Evolutionary conservation across 306 rosid species (phyloP).

Genomic region (Ormosia semicastrata): DNA sequence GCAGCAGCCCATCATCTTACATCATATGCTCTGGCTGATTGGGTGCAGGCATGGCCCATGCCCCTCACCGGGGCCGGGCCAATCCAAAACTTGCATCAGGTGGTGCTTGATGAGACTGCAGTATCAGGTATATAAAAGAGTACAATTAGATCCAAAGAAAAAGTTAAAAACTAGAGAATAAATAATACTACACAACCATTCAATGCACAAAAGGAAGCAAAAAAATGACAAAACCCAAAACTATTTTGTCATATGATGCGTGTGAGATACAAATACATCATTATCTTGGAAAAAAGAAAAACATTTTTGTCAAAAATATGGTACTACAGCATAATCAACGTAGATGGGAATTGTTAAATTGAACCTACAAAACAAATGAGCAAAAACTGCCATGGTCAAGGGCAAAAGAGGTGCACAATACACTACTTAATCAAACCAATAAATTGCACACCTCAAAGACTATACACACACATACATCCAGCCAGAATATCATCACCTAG

Average conservation of each 20-base stretch:
- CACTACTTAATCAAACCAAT: not conserved
- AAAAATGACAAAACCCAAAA: not conserved
- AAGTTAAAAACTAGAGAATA: not conserved
- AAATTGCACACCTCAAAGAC: not conserved
- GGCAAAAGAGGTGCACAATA: not conserved
- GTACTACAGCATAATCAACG: not conserved
- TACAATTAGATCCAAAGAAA: not conserved
- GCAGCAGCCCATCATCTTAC: constrained; percentile 33
- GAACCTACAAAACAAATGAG: not conserved
- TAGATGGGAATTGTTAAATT: not conserved
- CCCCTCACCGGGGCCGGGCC: constrained; percentile 99
- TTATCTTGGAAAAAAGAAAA: not conserved
- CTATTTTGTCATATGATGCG: not conserved
- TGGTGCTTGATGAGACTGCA: constrained; percentile 89
- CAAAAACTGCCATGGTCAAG: not conserved
- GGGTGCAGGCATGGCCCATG: constrained; percentile 97
- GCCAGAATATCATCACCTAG: not conserved
- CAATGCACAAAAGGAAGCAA: not conserved
- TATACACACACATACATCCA: not conserved
- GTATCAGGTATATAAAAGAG: constrained; percentile 26
- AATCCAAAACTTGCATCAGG: constrained; percentile 93
- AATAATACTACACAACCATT: not conserved
- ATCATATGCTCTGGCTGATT: constrained; percentile 49
- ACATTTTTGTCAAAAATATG: not conserved
- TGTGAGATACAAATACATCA: not conserved